Percentiles rank a stretch among this genome's conserved stretches.
phyloP scores from a whole-genome alignment of 2,329 filamentous ascomycete species.

The Fusarium fujikuroi region DNA sequence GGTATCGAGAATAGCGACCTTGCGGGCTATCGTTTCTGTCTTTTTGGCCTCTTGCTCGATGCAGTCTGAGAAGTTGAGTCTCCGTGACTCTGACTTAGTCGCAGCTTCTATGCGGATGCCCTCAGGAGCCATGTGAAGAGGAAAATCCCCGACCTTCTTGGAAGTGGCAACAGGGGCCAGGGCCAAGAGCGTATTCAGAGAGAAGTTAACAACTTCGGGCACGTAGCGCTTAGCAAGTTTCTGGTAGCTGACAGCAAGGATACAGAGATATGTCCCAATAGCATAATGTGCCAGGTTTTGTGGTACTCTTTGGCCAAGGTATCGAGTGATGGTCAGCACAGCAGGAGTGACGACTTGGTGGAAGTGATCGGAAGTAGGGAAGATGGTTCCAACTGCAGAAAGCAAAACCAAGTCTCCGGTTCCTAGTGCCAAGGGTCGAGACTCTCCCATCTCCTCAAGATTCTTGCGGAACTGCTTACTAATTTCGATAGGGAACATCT shows the following conservation, averaged over 20 bases:
- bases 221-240: conserved; percentile 85
- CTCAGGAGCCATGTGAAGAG: conserved; percentile 65
- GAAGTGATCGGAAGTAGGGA: conserved; percentile 97
- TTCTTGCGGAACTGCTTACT: conserved; percentile 81
- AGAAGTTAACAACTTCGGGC: conserved; percentile 87
- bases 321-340: conserved; percentile 84
- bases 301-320: conserved; percentile 81
- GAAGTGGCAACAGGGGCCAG: conserved; percentile 67
- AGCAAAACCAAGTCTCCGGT: conserved; percentile 83
- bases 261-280: conserved; percentile 81
- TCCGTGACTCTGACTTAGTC: conserved; percentile 56
- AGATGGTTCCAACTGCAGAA: conserved; percentile 84
- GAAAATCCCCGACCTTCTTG: conserved; percentile 66
- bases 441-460: conserved; percentile 65
- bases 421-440: conserved; percentile 63
- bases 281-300: conserved; percentile 72
- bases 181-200: conserved; percentile 76
- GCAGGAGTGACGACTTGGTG: conserved; percentile 94
- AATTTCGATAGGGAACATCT: conserved; percentile 83
- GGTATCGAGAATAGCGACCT: conserved; percentile 70
- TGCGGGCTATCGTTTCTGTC: conserved; percentile 51
- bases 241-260: conserved; percentile 85
- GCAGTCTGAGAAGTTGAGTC: conserved; percentile 70
- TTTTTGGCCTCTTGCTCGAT: conserved; percentile 51
- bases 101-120: conserved; percentile 62